Percentiles rank a stretch among this genome's conserved stretches.
Evolutionary conservation across 306 rosid species (phyloP).

Genomic region (Trifolium pratense): DNA sequence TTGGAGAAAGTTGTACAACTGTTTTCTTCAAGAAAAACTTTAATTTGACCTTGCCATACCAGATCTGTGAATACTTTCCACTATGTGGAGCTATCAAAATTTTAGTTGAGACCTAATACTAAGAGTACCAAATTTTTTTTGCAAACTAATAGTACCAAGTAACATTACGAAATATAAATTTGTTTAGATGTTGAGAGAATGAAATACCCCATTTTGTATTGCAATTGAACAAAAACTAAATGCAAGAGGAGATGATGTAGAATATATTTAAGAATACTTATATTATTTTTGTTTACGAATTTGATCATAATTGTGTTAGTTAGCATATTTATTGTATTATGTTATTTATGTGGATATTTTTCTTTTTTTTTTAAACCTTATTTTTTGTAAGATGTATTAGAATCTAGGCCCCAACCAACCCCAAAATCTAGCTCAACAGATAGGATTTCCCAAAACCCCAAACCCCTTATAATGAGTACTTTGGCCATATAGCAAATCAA

Average conservation of each 20-base stretch:
- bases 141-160: conserved; percentile 1
- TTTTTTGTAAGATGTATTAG: conserved; percentile 2
- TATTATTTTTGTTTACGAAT: background rate
- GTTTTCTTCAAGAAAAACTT: background rate
- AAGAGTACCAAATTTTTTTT: no score
- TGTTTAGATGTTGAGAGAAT: conserved; percentile 17
- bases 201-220: conserved; percentile 17
- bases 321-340: background rate
- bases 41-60: conserved; percentile 18
- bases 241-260: background rate
- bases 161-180: conserved; percentile 5
- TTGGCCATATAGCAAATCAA: background rate
- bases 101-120: conserved; percentile 2
- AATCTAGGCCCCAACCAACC: background rate
- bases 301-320: background rate
- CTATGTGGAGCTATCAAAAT: conserved; percentile 7
- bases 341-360: background rate
- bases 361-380: background rate
- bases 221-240: background rate
- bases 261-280: background rate
- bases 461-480: background rate
- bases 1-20: conserved; percentile 15
- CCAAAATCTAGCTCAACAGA: background rate
- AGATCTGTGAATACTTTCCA: background rate
- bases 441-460: background rate